Base-by-base conservation (phyloP, 176 grass and related monocot genomes). In the Urochloa ruziziensis region DNA sequence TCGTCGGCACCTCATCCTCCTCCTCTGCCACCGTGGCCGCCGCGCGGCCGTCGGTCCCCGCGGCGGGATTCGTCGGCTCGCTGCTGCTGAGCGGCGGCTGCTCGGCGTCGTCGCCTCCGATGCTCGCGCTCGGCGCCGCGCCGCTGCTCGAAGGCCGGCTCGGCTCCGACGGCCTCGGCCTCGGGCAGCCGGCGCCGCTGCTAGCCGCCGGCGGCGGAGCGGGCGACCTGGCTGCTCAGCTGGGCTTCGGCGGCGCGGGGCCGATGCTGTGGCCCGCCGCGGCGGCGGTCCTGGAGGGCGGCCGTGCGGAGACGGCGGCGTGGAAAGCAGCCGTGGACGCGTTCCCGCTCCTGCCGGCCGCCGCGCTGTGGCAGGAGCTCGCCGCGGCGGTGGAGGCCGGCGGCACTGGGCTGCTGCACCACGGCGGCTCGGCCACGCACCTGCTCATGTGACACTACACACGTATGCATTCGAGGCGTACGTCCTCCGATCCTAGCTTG, bases 151-250 rank as follows among this genome's bases (percentile, higher is more conserved):
- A 81, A 6, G 71, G 82, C 46, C 90, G 77, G 14, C 63, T 60
- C 16, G 91, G 87, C 37, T 80, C 80, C 51, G 90, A 83, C 46
- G 90, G 75, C 57, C 84, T 84, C 42, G 80, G 86, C 48, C 34
- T 57, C 49, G 49, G 65, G 2, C 84, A 84, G 0, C 47, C 79
- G 9, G 17, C 19, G 17, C 56, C 19, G 17, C 56, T 79, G 8
- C 27, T 2, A 2, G 27, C n/a, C 49, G n/a, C 72, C 49, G 10
- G 10, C 39, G n/a, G 65, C 82, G 54, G 23, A 62, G 63, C 73
- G 7, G 71, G 36, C 56, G 82, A 68, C 14, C 25, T 85, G 81
- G 19, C 12, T 63, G 69, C 33, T 7, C 72, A 23, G 7, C 29
- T 44, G 32, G 67, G 35, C 10, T 47, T 47, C 59, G 17, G 40